Percentiles rank a stretch among this genome's conserved stretches.
phyloP scores from a whole-genome alignment of 129 eudicot genomes.

The Cynara cardunculus region DNA sequence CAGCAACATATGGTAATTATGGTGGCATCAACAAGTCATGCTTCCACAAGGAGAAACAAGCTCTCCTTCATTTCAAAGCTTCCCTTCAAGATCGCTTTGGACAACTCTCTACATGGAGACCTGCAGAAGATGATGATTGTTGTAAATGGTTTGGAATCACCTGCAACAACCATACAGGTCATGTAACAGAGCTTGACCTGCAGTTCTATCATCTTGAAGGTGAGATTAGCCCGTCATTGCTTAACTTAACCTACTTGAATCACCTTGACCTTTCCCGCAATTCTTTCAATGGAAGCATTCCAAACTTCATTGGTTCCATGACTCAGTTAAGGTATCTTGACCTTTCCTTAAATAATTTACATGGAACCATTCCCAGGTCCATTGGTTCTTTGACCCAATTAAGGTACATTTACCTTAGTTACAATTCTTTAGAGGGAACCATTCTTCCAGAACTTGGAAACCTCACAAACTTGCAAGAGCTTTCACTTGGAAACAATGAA shows the following conservation, averaged over 20 bases:
- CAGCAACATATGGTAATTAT: neutral
- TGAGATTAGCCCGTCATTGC: no score
- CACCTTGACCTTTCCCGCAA: conserved; percentile 5
- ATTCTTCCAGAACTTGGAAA: conserved; percentile 31
- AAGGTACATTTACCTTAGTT: neutral
- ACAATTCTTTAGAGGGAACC: conserved; percentile 1
- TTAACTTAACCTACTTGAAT: conserved; percentile 14
- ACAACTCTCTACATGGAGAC: neutral
- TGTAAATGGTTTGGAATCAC: neutral
- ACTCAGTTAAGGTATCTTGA: conserved; percentile 20
- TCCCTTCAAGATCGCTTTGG: no score
- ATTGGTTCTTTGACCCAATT: conserved; percentile 16
- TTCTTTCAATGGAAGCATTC: neutral
- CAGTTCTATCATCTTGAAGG: no score
- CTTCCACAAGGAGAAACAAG: neutral
- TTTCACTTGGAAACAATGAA: neutral
- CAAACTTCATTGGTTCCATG: conserved; percentile 8
- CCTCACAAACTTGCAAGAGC: neutral
- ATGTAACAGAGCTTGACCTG: no score
- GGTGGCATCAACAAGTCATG: neutral
- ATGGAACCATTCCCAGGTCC: conserved; percentile 9
- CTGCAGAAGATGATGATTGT: neutral
- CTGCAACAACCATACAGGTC: conserved; percentile 4
- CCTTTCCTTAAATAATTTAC: conserved; percentile 3
- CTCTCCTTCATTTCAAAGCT: neutral